These are phyloP conservation scores for Thermomyces lanuginosus DNA, from an alignment of 2,329 filamentous ascomycete species.

Conservation along the genomic window DNA sequence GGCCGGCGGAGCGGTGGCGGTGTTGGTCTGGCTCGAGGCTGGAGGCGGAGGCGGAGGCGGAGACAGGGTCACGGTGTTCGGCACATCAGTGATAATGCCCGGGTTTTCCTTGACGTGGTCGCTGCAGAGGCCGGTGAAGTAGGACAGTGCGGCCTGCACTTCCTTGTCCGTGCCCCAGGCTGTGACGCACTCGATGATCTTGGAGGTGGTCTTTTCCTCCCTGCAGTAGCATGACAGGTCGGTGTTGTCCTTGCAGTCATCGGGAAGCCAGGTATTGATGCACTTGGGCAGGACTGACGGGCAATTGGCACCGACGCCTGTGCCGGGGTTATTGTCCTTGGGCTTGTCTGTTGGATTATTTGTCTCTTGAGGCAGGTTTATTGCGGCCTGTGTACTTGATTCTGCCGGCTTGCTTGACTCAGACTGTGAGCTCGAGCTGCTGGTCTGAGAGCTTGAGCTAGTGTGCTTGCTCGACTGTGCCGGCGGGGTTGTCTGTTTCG, in stretches of 20 bases:
- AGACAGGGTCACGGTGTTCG: conserved; percentile 40
- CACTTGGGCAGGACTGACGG: conserved; percentile 68
- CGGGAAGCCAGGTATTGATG: conserved; percentile 72
- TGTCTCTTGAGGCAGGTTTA: no score
- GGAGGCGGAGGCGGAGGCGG: conserved; percentile 27
- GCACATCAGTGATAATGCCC: conserved; percentile 63
- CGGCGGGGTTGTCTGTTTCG: no score
- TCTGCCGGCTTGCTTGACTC: no score
- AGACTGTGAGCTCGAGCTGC: no score
- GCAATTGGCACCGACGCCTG: no score
- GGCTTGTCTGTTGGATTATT: no score
- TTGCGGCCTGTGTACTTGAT: no score
- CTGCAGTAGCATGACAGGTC: conserved; percentile 80
- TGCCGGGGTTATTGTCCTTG: no score
- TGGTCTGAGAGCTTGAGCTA: no score
- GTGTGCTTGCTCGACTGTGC: no score
- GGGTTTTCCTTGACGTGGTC: conserved; percentile 59
- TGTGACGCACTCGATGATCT: conserved; percentile 66
- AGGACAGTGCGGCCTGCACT: conserved; percentile 55
- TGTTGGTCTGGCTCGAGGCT: no score
- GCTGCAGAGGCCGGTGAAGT: conserved; percentile 85
- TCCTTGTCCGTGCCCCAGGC: conserved; percentile 55
- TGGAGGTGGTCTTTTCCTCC: conserved; percentile 54
- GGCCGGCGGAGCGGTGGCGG: conserved; percentile 31
- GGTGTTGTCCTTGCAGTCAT: conserved; percentile 68